These are phyloP conservation scores for Pleurotus tuoliensis DNA, from an alignment of 768 basidiomycete species.

Conservation along the genomic window DNA sequence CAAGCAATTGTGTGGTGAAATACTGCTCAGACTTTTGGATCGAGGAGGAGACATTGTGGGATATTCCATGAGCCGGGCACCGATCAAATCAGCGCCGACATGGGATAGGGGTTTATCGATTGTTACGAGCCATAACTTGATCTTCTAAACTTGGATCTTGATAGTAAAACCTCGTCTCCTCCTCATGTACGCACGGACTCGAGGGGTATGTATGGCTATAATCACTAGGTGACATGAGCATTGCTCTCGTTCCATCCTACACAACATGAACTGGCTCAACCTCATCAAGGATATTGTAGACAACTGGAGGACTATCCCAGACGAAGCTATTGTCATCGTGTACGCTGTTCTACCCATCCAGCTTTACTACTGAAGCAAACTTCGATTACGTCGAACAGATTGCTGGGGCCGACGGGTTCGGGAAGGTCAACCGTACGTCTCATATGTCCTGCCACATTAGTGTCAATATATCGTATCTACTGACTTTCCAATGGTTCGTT, in stretches of 20 bases:
- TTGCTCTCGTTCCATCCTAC: neutral
- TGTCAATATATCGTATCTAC: neutral
- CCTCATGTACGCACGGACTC: neutral
- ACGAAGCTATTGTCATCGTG: slow-evolving; percentile 1
- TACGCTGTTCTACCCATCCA: neutral
- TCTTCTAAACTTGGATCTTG: too few species aligned
- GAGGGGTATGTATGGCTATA: neutral
- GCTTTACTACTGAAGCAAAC: neutral
- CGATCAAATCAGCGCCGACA: too few species aligned
- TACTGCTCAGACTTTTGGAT: too few species aligned
- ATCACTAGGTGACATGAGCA: neutral
- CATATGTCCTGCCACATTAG: neutral
- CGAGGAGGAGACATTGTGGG: too few species aligned
- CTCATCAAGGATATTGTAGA: neutral
- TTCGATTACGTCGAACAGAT: neutral
- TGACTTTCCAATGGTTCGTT: neutral
- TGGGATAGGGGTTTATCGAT: too few species aligned
- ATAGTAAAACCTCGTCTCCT: too few species aligned
- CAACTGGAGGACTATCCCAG: neutral
- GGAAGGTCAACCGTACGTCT: neutral
- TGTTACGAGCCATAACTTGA: too few species aligned
- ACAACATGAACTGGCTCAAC: neutral
- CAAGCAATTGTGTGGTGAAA: too few species aligned
- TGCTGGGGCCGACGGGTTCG: neutral
- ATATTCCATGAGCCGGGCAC: too few species aligned